Evolutionary conservation across 139 green algal genomes (phyloP), one percentile per base, ranked within the genome.

Genomic region (Asterochloris erici): DNA sequence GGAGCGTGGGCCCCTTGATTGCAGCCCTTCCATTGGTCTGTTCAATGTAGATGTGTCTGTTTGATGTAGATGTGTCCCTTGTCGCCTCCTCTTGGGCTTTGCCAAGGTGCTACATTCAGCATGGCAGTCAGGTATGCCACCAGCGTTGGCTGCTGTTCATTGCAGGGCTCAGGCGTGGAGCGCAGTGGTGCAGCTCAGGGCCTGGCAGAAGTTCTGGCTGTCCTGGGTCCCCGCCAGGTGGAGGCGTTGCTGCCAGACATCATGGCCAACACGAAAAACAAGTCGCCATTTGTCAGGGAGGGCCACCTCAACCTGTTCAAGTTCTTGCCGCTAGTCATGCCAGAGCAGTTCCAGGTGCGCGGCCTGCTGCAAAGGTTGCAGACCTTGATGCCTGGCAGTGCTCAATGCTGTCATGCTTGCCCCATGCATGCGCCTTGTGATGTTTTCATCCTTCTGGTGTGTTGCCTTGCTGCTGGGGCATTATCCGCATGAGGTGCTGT

Each of bases 261-360:
- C 47, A 77, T 98, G 79, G 87, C 86, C 1, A 89, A 86, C 29
- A 95, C 89, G 77, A 82, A 68, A 16, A 81, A 84, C 63, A 83
- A 86, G 63, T 84, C 71, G 74, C 78, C 91, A 28, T 85, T 87
- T 64, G 91, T 93, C 73, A 88, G 96, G 0, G 97, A 99, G 84
- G 96, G 97, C 23, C 88, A 95, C 84, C 87, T 99, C 60, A 97
- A 88, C 11, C 90, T 99, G 12, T 98, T 98, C 82, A 91, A 88
- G 74, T 95, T 89, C 86, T 80, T 94, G 27, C 90, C 90, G 14
- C 69, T 85, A 10, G 69, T 86, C 24, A 79, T 93, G 29, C 86
- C 86, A 0, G 73, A 86, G 24, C 38, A 54, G 15, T 89, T 86
- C 87, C 87, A 89, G 87, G 88, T 90, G 70, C 74, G 69, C 63